Conservation (phyloP, 1,284 basidiomycete species). For the Ceratobasidium sp. region DNA sequence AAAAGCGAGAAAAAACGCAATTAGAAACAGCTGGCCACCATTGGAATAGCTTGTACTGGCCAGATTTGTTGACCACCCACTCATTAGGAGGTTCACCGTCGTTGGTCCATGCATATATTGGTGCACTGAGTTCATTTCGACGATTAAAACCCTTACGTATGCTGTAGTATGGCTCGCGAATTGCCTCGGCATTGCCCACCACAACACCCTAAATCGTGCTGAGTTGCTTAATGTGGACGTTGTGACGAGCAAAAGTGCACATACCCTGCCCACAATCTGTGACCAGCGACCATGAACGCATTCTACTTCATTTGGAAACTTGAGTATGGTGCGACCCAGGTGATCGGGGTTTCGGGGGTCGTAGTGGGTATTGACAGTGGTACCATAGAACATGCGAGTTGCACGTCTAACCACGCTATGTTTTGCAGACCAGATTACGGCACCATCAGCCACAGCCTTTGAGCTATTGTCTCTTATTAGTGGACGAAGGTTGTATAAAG, state of each 20-base stretch:
- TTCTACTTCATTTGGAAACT: slow-evolving; percentile 15
- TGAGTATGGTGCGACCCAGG: slow-evolving; percentile 24
- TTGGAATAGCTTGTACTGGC: neutral
- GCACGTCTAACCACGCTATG: slow-evolving; percentile 40
- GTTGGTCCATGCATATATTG: too few relatives aligned
- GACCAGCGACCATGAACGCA: slow-evolving; percentile 38
- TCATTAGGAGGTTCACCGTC: too few relatives aligned
- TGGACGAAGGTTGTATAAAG: too few relatives aligned
- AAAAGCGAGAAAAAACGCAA: too few relatives aligned
- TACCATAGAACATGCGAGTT: slow-evolving; percentile 37
- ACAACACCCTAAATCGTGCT: slow-evolving; percentile 8
- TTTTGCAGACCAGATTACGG: slow-evolving; percentile 38
- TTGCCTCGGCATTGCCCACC: slow-evolving; percentile 28
- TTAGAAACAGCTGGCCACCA: too few relatives aligned
- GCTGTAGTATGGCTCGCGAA: slow-evolving; percentile 44
- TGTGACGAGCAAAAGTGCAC: neutral
- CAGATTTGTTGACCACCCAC: neutral
- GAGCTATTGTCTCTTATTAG: neutral
- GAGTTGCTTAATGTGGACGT: neutral
- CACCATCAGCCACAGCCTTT: slow-evolving; percentile 46
- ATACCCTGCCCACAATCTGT: slow-evolving; percentile 35
- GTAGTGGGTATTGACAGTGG: slow-evolving; percentile 32
- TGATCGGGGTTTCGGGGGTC: slow-evolving; percentile 34
- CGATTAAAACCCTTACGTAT: too few relatives aligned
- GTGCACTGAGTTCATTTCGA: too few relatives aligned